Conservation (phyloP, 2,329 filamentous ascomycete species). For the Penicillium brasilianum region DNA sequence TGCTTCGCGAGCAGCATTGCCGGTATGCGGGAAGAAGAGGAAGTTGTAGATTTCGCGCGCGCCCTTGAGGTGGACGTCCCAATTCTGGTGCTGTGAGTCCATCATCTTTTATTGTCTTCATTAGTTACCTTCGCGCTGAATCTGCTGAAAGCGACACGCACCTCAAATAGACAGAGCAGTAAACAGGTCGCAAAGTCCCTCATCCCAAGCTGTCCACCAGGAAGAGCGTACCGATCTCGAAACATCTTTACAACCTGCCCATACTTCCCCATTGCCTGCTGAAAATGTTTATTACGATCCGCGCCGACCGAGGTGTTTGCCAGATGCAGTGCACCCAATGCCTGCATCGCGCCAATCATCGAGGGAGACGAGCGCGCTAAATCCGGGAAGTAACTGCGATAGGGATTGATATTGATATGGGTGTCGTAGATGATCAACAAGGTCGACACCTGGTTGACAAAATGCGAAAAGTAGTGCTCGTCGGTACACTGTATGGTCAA, state of each 20-base stretch:
- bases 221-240: conserved; percentile 34
- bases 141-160: conserved; percentile 19
- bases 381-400: conserved; percentile 41
- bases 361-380: conserved; percentile 41
- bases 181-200: conserved; percentile 44
- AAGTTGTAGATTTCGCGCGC: conserved; percentile 46
- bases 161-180: conserved; percentile 43
- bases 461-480: conserved; percentile 44
- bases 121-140: background rate
- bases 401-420: conserved; percentile 45
- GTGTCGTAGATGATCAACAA: conserved; percentile 45
- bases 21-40: conserved; percentile 35
- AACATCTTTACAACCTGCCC: conserved; percentile 44
- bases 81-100: conserved; percentile 46
- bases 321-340: conserved; percentile 48
- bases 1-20: conserved; percentile 33
- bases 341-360: conserved; percentile 47
- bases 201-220: conserved; percentile 32
- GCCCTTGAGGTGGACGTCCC: conserved; percentile 47
- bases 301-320: conserved; percentile 43
- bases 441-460: conserved; percentile 41
- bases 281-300: conserved; percentile 42
- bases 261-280: conserved; percentile 47
- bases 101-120: conserved; percentile 38
- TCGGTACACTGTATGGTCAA: conserved; percentile 32